Conservation (phyloP, 768 basidiomycete species). For the Clavulina sp. region DNA sequence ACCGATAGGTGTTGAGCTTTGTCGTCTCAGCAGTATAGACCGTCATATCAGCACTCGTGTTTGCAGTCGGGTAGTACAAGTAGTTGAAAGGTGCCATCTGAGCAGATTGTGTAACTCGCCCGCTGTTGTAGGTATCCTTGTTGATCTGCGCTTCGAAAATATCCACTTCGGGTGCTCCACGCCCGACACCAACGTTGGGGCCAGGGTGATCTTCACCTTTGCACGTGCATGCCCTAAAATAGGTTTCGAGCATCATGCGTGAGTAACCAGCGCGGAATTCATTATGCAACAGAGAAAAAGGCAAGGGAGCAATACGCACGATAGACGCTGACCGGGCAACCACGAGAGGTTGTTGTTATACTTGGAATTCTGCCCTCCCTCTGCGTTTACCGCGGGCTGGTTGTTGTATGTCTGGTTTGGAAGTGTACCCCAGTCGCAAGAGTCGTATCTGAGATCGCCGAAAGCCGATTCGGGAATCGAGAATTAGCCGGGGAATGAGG, state of each 20-base stretch:
- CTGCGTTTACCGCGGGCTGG: conserved; percentile 39
- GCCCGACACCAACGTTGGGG: conserved; percentile 33
- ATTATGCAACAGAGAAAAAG: not conserved
- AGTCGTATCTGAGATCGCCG: conserved; percentile 45
- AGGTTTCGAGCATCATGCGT: too few species aligned
- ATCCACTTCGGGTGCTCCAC: conserved; percentile 71
- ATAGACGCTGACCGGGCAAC: conserved; percentile 23
- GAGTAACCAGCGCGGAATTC: too few species aligned
- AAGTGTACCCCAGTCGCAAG: conserved; percentile 84
- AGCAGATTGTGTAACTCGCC: conserved; percentile 57
- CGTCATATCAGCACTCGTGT: conserved; percentile 27
- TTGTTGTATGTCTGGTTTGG: conserved; percentile 63
- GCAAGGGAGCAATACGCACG: conserved; percentile 21
- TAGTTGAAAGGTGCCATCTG: conserved; percentile 53
- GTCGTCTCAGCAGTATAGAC: conserved; percentile 38
- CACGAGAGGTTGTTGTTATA: conserved; percentile 51
- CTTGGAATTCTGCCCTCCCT: conserved; percentile 31
- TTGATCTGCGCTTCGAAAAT: conserved; percentile 60
- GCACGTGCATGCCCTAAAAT: conserved; percentile 59
- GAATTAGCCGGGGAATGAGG: conserved; percentile 3
- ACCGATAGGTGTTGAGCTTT: conserved; percentile 44
- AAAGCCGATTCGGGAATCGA: conserved; percentile 31
- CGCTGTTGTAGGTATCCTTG: conserved; percentile 25
- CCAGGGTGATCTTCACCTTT: conserved; percentile 63
- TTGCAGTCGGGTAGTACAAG: conserved; percentile 25